These are phyloP conservation scores for Candida ortonii DNA, from an alignment of 805 yeast species.

Conservation along the genomic window DNA sequence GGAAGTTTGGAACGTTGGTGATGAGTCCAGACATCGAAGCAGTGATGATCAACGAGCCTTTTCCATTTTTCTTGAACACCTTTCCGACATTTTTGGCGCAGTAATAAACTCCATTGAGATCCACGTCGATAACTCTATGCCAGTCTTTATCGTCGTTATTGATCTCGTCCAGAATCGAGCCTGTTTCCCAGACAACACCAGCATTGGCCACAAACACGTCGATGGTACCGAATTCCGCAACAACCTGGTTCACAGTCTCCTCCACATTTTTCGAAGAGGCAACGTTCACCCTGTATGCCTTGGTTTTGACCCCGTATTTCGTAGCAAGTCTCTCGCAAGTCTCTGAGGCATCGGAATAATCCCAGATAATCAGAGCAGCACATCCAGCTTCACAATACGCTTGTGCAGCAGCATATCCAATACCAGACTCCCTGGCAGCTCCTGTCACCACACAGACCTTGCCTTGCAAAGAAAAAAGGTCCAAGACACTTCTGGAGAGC, in stretches of 20 bases:
- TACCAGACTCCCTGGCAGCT: conserved; percentile 63
- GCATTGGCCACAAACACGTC: conserved; percentile 44
- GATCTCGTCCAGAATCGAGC: conserved; percentile 32
- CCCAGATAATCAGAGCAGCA: conserved; percentile 54
- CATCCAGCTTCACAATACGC: conserved; percentile 89
- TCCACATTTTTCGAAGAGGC: conserved; percentile 36
- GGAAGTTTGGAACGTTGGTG: conserved; percentile 52
- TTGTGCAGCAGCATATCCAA: conserved; percentile 78
- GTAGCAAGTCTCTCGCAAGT: conserved; percentile 18
- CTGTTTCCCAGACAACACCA: conserved; percentile 37
- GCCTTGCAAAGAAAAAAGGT: conserved; percentile 74
- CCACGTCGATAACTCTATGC: conserved; percentile 48
- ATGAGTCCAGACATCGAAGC: conserved; percentile 57
- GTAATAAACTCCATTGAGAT: conserved; percentile 49
- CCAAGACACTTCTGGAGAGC: conserved; percentile 31
- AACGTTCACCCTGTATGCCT: conserved; percentile 35
- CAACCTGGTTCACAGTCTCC: conserved; percentile 31
- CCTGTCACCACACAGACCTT: conserved; percentile 86
- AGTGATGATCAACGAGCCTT: conserved; percentile 49
- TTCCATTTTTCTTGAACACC: conserved; percentile 45
- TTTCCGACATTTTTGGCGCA: conserved; percentile 51
- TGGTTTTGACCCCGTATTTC: conserved; percentile 28
- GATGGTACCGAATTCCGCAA: conserved; percentile 38
- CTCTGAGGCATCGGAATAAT: conserved; percentile 26
- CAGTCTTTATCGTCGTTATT: conserved; percentile 34